Conservation (phyloP, 169 alveolate genomes). For the Plasmodium vivax region DNA sequence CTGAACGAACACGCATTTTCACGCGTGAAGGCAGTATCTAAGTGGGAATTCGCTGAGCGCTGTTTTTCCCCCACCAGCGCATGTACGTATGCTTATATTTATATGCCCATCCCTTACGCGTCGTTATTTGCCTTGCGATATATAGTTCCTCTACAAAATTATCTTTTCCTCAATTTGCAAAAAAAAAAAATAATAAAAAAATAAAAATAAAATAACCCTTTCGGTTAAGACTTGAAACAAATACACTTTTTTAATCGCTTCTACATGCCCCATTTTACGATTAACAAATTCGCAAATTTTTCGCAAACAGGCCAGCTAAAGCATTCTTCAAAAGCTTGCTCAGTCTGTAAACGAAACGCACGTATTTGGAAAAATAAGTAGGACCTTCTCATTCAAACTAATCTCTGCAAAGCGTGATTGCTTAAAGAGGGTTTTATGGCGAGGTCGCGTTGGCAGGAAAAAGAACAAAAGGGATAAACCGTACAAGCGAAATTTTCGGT, state of each 20-base stretch:
- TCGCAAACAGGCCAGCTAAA: not conserved
- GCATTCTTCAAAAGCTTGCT: not conserved
- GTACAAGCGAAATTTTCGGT: not conserved
- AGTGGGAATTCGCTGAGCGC: not conserved
- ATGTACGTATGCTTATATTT: not conserved
- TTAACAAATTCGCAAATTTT: not conserved
- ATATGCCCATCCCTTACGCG: not conserved
- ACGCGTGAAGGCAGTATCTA: not conserved
- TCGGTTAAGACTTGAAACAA: not conserved
- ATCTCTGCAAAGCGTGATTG: not conserved
- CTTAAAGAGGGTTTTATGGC: not conserved
- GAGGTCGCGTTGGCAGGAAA: not conserved
- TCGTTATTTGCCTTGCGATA: not conserved
- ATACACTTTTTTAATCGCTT: not conserved
- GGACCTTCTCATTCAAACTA: not conserved
- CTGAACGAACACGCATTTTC: not conserved
- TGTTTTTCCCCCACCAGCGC: not conserved
- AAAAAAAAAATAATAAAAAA: not conserved
- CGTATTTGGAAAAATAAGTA: not conserved
- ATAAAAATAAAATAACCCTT: not conserved
- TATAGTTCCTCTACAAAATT: not conserved
- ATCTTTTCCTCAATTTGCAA: not conserved
- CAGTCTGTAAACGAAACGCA: not conserved
- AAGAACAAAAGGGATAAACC: not conserved
- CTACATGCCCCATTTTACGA: not conserved